A percentile compares a stretch with the other conserved stretches of the same genome.
Evolutionary conservation across 2,329 filamentous ascomycete species (phyloP).

Genomic region (Raffaelea albimanens): DNA sequence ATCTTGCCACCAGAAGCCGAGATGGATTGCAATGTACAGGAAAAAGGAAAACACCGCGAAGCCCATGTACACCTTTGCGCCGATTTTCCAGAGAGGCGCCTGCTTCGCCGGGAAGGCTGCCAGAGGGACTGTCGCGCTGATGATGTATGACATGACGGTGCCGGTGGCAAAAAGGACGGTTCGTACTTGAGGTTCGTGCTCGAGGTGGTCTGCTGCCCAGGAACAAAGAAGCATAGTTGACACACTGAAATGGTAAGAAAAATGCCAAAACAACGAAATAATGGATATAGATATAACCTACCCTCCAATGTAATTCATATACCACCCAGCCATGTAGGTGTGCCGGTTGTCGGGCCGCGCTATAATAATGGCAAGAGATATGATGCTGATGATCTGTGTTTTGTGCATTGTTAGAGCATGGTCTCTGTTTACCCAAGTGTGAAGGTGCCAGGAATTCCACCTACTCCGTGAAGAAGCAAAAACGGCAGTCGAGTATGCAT

Average conservation of each 20-base stretch:
- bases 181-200: constrained; percentile 3
- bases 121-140: neutral
- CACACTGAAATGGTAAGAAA: neutral
- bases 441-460: neutral
- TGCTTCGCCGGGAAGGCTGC: neutral
- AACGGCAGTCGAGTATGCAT: neutral
- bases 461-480: constrained; percentile 1
- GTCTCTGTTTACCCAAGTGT: too few relatives aligned
- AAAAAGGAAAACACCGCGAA: neutral
- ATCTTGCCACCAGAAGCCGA: neutral
- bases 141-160: neutral
- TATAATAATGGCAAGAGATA: constrained; percentile 2
- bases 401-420: too few relatives aligned
- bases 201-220: constrained; percentile 1
- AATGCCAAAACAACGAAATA: too few relatives aligned
- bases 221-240: constrained; percentile 4
- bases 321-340: constrained; percentile 4
- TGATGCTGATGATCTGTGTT: neutral
- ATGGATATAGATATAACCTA: neutral
- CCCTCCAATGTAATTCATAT: constrained; percentile 4
- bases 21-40: constrained; percentile 2
- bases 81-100: constrained; percentile 2
- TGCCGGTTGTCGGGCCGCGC: neutral
- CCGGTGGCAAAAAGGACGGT: constrained; percentile 4
- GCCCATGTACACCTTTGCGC: constrained; percentile 1